These are phyloP conservation scores for Picea abies DNA, from an alignment of 83 land plant species.

Conservation along the genomic window DNA sequence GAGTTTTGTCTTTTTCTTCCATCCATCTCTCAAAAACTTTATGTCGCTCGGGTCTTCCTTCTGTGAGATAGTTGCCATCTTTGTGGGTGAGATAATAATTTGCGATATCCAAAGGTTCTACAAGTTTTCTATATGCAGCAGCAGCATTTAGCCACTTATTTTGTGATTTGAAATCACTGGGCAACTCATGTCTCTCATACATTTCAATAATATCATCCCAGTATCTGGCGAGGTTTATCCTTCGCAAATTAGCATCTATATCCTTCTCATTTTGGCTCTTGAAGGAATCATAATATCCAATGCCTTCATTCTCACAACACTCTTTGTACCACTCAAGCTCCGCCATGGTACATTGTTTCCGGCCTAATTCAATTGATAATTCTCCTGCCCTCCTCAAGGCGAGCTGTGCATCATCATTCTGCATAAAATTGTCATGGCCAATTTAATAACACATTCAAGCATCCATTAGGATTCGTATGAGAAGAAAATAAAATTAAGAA, in stretches of 20 bases:
- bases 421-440: no score
- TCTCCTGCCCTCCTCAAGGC: no score
- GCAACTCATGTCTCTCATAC: slow-evolving; percentile 43
- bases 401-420: no score
- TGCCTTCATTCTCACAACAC: slow-evolving; percentile 17
- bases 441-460: no score
- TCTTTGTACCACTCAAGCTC: slow-evolving; percentile 28
- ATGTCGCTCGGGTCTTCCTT: no score
- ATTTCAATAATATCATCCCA: slow-evolving; percentile 66
- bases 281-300: slow-evolving; percentile 56
- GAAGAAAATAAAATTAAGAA: no score
- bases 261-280: slow-evolving; percentile 20
- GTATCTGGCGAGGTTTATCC: slow-evolving; percentile 45
- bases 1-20: no score
- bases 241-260: slow-evolving; percentile 46
- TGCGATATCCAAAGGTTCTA: no score
- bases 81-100: no score
- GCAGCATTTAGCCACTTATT: slow-evolving; percentile 51
- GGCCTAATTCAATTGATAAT: slow-evolving; percentile 17
- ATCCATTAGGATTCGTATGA: no score
- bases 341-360: slow-evolving; percentile 23
- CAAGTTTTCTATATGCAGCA: slow-evolving; percentile 29
- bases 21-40: no score
- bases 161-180: slow-evolving; percentile 46
- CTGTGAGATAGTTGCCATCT: no score